Conservation (phyloP, 2,329 filamentous ascomycete species). For the Apiospora hydei region DNA sequence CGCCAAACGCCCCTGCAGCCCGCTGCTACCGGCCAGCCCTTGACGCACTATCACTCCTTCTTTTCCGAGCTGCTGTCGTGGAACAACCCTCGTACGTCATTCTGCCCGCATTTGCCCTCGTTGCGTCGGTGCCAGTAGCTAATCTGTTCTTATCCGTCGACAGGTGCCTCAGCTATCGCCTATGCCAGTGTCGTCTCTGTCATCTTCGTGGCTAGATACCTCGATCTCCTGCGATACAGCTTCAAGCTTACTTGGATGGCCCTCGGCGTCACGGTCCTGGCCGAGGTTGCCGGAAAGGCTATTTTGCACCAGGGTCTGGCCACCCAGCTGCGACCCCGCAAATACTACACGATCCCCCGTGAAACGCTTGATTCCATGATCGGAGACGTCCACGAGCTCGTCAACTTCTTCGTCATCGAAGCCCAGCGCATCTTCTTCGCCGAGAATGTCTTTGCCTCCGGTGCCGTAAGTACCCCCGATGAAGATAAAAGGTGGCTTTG, state of each 20-base stretch:
- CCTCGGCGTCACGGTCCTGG: slow-evolving; percentile 65
- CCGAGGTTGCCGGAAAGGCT: slow-evolving; percentile 67
- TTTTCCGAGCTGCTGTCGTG: slow-evolving; percentile 74
- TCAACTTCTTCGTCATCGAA: slow-evolving; percentile 78
- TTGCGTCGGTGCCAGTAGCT: neutral
- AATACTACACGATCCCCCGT: slow-evolving; percentile 71
- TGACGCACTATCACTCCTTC: slow-evolving; percentile 76
- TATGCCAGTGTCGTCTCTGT: slow-evolving; percentile 63
- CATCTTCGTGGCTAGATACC: slow-evolving; percentile 70
- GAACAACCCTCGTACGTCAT: slow-evolving; percentile 68
- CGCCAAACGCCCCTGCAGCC: slow-evolving; percentile 61
- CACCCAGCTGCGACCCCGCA: slow-evolving; percentile 70
- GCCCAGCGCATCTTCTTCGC: slow-evolving; percentile 72
- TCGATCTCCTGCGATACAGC: slow-evolving; percentile 69
- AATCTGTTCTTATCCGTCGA: slow-evolving; percentile 26
- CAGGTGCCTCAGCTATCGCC: slow-evolving; percentile 71
- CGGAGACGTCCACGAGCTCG: slow-evolving; percentile 70
- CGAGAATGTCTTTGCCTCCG: slow-evolving; percentile 69
- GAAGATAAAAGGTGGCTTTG: neutral
- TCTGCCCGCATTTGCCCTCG: slow-evolving; percentile 1
- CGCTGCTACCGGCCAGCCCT: slow-evolving; percentile 66
- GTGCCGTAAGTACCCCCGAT: slow-evolving; percentile 55
- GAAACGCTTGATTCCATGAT: slow-evolving; percentile 67
- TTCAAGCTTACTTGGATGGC: slow-evolving; percentile 72
- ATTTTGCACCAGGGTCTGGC: slow-evolving; percentile 68